These are phyloP conservation scores for Pestalotiopsis sp. DNA, from an alignment of 2,329 filamentous ascomycete species.

Conservation along the genomic window DNA sequence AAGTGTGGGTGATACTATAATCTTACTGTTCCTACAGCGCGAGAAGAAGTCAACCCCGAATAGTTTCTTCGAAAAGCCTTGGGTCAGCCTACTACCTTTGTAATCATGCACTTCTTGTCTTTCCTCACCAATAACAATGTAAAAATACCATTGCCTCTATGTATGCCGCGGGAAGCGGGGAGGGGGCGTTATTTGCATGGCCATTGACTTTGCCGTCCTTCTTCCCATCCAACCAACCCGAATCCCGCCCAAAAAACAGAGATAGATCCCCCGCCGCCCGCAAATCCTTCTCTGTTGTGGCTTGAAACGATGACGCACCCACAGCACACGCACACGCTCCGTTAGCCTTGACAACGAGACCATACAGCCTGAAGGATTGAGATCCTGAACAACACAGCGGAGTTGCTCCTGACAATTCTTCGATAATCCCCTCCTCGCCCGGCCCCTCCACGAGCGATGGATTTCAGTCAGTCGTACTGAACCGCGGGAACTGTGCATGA, in stretches of 20 bases:
- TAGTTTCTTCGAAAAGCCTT: background rate
- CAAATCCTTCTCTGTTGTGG: background rate
- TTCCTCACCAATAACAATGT: background rate
- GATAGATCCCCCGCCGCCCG: too few relatives aligned
- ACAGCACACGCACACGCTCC: background rate
- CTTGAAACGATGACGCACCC: background rate
- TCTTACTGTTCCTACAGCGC: constrained; percentile 2
- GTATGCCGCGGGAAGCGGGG: too few relatives aligned
- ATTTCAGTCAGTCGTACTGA: too few relatives aligned
- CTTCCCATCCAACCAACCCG: too few relatives aligned
- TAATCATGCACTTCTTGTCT: background rate
- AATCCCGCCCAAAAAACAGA: too few relatives aligned
- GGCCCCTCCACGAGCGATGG: too few relatives aligned
- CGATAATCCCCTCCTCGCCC: too few relatives aligned
- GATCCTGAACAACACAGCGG: background rate
- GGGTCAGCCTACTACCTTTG: background rate
- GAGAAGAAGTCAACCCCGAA: background rate
- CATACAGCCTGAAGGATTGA: background rate
- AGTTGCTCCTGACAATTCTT: too few relatives aligned
- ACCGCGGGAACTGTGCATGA: too few relatives aligned
- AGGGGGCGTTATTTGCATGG: too few relatives aligned
- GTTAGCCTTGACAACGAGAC: background rate
- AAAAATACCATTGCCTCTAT: background rate
- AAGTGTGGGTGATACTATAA: background rate
- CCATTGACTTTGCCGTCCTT: too few relatives aligned